These are phyloP conservation scores for Dinochytrium kinnereticum DNA, from an alignment of 371 early-diverging fungal species.

Conservation along the genomic window DNA sequence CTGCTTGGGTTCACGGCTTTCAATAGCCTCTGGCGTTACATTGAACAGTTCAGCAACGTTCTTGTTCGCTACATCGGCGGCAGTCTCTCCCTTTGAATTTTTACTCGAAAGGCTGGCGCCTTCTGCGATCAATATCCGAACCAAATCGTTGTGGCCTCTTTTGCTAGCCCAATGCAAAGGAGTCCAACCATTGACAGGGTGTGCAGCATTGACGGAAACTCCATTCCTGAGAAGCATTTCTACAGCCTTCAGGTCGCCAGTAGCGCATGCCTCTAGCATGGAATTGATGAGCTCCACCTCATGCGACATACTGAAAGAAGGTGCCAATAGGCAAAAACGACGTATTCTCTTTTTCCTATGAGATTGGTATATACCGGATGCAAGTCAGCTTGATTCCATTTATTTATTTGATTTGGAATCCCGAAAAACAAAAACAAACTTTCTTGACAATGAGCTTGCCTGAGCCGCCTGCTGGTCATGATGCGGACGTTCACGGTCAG, in stretches of 20 bases:
- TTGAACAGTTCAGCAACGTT: not conserved
- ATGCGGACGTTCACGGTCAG: not conserved
- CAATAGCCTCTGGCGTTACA: not conserved
- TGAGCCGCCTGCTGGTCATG: not conserved
- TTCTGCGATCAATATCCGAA: not conserved
- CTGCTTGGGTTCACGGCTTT: not conserved
- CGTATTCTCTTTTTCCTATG: no score
- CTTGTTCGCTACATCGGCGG: not conserved
- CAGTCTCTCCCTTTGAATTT: not conserved
- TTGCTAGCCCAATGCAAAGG: slow-evolving; percentile 10
- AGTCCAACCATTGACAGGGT: not conserved
- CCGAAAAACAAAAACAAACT: not conserved
- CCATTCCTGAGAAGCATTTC: slow-evolving; percentile 5
- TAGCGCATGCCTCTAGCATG: not conserved
- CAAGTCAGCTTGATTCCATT: no score
- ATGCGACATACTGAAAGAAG: no score
- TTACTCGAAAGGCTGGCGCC: not conserved
- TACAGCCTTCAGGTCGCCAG: not conserved
- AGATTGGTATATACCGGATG: no score
- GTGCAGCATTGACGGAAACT: not conserved
- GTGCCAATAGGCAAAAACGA: no score
- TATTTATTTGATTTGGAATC: no score
- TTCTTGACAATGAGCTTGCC: not conserved
- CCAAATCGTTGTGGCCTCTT: not conserved
- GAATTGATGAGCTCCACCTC: not conserved